These are phyloP conservation scores for Aristolochia fimbriata DNA, from an alignment of 164 flowering plant genomes.

Conservation along the genomic window DNA sequence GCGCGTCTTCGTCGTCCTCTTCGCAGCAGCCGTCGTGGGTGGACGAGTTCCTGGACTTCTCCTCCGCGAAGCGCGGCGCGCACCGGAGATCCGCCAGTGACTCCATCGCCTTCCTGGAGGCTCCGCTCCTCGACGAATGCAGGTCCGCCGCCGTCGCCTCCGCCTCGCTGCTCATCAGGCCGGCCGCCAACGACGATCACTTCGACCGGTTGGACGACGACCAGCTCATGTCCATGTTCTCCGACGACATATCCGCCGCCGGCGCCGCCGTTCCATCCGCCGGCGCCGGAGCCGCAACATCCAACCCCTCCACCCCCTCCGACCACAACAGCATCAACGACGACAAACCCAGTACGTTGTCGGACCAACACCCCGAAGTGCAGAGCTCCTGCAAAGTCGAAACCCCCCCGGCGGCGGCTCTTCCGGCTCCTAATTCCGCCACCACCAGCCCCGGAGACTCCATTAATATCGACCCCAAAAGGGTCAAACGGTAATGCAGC, in stretches of 20 bases:
- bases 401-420: neutral
- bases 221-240: slow-evolving; percentile 65
- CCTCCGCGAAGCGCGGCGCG: slow-evolving; percentile 38
- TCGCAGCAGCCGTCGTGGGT: slow-evolving; percentile 38
- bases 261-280: slow-evolving; percentile 10
- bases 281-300: too few relatives aligned
- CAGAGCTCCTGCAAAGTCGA: slow-evolving; percentile 30
- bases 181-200: slow-evolving; percentile 5
- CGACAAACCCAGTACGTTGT: slow-evolving; percentile 16
- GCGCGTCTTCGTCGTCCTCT: neutral
- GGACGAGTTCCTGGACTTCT: slow-evolving; percentile 82
- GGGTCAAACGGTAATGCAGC: slow-evolving; percentile 83
- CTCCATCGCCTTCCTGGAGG: slow-evolving; percentile 53
- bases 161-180: neutral
- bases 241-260: slow-evolving; percentile 28
- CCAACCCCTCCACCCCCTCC: slow-evolving; percentile 52
- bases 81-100: slow-evolving; percentile 60
- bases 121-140: slow-evolving; percentile 22
- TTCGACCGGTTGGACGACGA: slow-evolving; percentile 60
- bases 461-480: slow-evolving; percentile 43
- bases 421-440: neutral
- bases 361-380: slow-evolving; percentile 30
- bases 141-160: slow-evolving; percentile 2
- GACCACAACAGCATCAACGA: slow-evolving; percentile 53
- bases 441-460: slow-evolving; percentile 17